Conservation (phyloP, 768 basidiomycete species). For the Pleurotus tuber-regium region DNA sequence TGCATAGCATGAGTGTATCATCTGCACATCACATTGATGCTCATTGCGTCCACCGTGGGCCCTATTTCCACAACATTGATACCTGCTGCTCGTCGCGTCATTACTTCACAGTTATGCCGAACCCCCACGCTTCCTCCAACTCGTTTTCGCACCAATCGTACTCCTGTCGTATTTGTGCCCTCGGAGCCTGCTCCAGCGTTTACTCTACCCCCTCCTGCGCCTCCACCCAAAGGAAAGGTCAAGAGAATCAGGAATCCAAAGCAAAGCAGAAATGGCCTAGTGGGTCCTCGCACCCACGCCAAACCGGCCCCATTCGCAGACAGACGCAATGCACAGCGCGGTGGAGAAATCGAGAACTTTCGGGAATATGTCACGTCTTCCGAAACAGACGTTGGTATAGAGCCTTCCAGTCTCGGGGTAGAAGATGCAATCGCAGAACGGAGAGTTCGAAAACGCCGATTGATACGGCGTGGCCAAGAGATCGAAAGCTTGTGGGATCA, state of each 20-base stretch:
- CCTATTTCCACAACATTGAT: conserved; percentile 31
- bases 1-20: conserved; percentile 3
- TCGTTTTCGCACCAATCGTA: not conserved
- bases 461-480: not conserved
- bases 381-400: not conserved
- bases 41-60: conserved; percentile 80
- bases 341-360: not conserved
- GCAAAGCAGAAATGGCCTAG: not conserved
- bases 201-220: not conserved
- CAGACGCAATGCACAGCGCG: not conserved
- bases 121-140: not conserved
- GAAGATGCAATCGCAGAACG: not conserved
- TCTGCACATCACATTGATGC: conserved; percentile 72
- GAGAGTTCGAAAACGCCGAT: not conserved
- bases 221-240: not conserved
- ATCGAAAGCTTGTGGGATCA: too few relatives aligned
- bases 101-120: conserved; percentile 4
- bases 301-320: not conserved
- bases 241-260: not conserved
- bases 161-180: not conserved
- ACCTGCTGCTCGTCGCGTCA: conserved; percentile 4
- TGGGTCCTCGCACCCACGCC: not conserved
- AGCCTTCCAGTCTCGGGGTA: conserved; percentile 6
- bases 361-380: not conserved
- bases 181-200: not conserved